phyloP scores from a whole-genome alignment of 495 filamentous ascomycete genomes.

The Lasiosphaeria miniovina region DNA sequence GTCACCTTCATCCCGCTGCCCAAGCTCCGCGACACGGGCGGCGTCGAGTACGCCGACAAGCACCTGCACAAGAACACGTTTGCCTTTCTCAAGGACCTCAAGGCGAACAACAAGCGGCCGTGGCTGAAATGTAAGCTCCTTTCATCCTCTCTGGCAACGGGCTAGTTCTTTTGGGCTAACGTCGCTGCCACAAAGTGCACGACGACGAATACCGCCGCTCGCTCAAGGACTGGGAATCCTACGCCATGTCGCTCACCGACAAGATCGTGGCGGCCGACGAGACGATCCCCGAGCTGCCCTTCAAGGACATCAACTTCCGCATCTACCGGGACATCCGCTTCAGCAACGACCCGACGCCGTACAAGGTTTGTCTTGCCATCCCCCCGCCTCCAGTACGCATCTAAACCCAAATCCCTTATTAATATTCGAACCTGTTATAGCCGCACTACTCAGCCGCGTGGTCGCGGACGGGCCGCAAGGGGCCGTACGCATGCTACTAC shows the following conservation, averaged over 20 bases:
- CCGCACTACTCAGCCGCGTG: constrained; percentile 80
- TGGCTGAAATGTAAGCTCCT: constrained; percentile 71
- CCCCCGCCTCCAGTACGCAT: constrained; percentile 33
- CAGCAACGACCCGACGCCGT: constrained; percentile 75
- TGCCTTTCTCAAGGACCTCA: constrained; percentile 71
- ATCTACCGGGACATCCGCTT: constrained; percentile 83
- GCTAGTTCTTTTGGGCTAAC: background rate
- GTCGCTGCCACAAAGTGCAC: constrained; percentile 49
- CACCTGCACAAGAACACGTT: constrained; percentile 79
- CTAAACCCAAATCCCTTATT: constrained; percentile 7
- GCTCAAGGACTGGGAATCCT: constrained; percentile 74
- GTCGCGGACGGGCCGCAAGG: constrained; percentile 82
- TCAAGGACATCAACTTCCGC: constrained; percentile 80
- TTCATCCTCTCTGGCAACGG: background rate
- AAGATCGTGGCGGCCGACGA: constrained; percentile 68
- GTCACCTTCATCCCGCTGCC: constrained; percentile 63
- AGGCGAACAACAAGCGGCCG: constrained; percentile 71
- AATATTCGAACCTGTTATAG: constrained; percentile 20
- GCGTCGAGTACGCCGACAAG: constrained; percentile 63
- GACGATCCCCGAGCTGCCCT: constrained; percentile 78
- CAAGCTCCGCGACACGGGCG: constrained; percentile 64
- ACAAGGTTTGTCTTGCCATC: constrained; percentile 59
- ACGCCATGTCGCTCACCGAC: constrained; percentile 64
- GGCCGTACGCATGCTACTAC: constrained; percentile 84
- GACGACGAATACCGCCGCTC: constrained; percentile 73